phyloP scores from a whole-genome alignment of 306 rosid species.

The Boehmeria nivea region DNA sequence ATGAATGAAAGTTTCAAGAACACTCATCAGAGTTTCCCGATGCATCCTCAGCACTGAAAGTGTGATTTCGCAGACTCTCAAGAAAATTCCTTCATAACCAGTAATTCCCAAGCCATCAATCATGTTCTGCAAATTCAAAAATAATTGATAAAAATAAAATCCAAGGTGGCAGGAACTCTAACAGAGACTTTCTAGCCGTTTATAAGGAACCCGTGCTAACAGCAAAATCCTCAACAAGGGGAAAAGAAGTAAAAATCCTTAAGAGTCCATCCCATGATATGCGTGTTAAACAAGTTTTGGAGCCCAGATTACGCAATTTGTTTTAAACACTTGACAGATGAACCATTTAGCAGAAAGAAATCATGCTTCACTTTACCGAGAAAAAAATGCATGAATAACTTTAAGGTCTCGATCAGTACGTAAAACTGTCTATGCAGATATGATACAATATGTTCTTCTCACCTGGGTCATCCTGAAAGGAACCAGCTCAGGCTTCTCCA shows the following conservation, averaged over 20 bases:
- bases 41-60: constrained; percentile 89
- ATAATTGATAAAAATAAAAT: constrained; percentile 27
- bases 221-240: background rate
- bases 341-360: too few relatives aligned
- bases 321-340: too few relatives aligned
- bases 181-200: too few relatives aligned
- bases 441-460: too few relatives aligned
- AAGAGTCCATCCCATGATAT: too few relatives aligned
- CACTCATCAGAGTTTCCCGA: constrained; percentile 90
- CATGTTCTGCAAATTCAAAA: constrained; percentile 63
- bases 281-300: too few relatives aligned
- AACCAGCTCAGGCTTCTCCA: constrained; percentile 98
- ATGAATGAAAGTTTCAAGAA: constrained; percentile 93
- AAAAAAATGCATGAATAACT: too few relatives aligned
- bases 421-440: too few relatives aligned
- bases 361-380: too few relatives aligned
- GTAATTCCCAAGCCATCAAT: constrained; percentile 97
- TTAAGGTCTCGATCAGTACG: too few relatives aligned
- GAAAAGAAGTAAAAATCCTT: too few relatives aligned
- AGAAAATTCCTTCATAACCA: constrained; percentile 85
- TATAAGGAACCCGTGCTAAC: background rate
- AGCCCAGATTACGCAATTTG: too few relatives aligned
- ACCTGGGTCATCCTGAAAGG: constrained; percentile 98
- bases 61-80: constrained; percentile 90
- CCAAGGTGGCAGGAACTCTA: constrained; percentile 13